Percentiles rank a stretch among this genome's conserved stretches.
Conservation (phyloP, 768 basidiomycete species). For the Mycena crocata region DNA sequence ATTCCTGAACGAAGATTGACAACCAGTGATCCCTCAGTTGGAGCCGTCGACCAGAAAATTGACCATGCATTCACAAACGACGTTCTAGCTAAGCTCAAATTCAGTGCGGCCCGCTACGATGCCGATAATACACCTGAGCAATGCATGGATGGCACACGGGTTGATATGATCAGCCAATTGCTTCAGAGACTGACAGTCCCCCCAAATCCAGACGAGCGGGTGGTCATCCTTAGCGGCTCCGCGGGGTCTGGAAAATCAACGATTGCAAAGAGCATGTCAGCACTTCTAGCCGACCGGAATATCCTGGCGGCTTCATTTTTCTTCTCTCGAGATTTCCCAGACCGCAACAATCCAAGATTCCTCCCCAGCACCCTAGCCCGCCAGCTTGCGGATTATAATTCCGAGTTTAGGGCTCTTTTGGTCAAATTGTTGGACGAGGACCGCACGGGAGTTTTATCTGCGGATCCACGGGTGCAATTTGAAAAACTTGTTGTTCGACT, state of each 20-base stretch:
- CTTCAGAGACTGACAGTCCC: neutral
- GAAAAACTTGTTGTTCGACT: neutral
- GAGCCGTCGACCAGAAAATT: neutral
- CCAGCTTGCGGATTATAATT: neutral
- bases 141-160: conserved; percentile 7
- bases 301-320: conserved; percentile 5
- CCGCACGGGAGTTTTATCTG: neutral
- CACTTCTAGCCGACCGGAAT: neutral
- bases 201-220: neutral
- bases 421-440: neutral
- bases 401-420: neutral
- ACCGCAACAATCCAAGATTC: neutral
- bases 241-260: neutral
- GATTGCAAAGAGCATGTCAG: neutral
- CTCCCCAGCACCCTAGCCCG: neutral
- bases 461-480: neutral
- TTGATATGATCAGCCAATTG: neutral
- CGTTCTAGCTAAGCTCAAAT: neutral
- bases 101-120: neutral
- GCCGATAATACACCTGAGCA: neutral
- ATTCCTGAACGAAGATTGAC: neutral
- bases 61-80: neutral
- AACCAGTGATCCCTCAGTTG: neutral
- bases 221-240: neutral
- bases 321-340: neutral